Conservation (phyloP, 306 rosid genomes). For the Citrullus colocynthis region DNA sequence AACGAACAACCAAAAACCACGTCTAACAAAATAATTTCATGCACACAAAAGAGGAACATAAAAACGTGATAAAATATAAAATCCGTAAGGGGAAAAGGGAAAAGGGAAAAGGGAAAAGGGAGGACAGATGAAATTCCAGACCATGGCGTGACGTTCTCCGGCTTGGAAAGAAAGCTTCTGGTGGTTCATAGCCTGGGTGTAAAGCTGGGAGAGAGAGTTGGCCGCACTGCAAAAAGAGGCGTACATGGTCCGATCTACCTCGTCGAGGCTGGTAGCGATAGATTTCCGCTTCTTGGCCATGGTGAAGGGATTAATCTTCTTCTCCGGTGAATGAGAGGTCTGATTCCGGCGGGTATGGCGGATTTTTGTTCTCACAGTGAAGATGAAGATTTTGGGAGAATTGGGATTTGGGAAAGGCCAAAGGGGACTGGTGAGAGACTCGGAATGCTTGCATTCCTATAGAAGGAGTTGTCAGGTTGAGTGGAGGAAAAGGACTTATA, state of each 20-base stretch:
- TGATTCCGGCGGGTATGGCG: background rate
- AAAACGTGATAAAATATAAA: background rate
- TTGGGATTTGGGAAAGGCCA: background rate
- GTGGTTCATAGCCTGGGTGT: constrained; percentile 80
- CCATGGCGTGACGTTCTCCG: constrained; percentile 91
- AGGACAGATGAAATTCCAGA: constrained; percentile 11
- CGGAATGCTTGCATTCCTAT: background rate
- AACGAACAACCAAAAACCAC: background rate
- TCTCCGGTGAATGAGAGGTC: background rate
- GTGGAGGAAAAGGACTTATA: constrained; percentile 4
- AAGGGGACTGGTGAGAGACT: background rate
- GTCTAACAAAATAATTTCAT: background rate
- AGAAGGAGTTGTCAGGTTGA: background rate
- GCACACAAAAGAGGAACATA: background rate
- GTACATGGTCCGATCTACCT: constrained; percentile 93
- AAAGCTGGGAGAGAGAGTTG: constrained; percentile 86
- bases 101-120: background rate
- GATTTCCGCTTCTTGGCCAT: constrained; percentile 60
- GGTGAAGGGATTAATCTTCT: background rate
- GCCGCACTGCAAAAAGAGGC: constrained; percentile 92
- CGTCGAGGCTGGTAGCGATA: constrained; percentile 71
- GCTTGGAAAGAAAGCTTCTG: constrained; percentile 88
- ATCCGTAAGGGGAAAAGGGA: background rate
- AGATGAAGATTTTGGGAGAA: background rate
- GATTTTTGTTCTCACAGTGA: background rate